A percentile compares a stretch with the other conserved stretches of the same genome.
These are phyloP conservation scores for Penicillium desertorum DNA, from an alignment of 495 filamentous ascomycete genomes.

Conservation along the genomic window DNA sequence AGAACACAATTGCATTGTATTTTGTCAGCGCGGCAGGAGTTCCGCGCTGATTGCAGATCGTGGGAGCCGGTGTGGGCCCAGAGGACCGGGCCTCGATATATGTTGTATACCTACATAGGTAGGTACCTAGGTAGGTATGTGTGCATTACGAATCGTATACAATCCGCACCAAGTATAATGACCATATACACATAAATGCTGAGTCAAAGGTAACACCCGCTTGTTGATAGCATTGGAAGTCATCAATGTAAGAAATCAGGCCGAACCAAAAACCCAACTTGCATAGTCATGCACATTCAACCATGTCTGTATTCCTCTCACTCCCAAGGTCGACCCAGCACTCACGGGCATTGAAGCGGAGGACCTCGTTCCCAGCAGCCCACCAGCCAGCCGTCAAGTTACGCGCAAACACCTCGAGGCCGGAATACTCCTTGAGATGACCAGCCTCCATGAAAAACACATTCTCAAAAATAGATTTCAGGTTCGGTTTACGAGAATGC, in stretches of 20 bases:
- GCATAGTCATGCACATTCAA: background rate
- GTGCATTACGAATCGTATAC: background rate
- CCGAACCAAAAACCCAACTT: background rate
- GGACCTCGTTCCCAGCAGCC: conserved; percentile 82
- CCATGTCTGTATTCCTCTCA: background rate
- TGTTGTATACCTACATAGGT: too few species aligned
- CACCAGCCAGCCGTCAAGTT: conserved; percentile 86
- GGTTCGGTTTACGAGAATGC: conserved; percentile 85
- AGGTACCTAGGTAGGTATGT: too few species aligned
- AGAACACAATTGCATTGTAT: too few species aligned
- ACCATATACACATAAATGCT: background rate
- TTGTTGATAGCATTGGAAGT: background rate
- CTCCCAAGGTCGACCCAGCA: conserved; percentile 55
- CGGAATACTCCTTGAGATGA: conserved; percentile 50
- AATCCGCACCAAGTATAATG: background rate
- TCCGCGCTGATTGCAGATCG: background rate
- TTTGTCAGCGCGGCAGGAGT: background rate
- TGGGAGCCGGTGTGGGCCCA: background rate
- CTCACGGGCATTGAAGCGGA: conserved; percentile 72
- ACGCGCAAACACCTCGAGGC: conserved; percentile 84
- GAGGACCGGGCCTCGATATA: background rate
- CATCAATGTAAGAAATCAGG: background rate
- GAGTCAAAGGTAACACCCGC: background rate
- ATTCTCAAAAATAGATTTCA: conserved; percentile 57
- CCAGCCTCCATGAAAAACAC: conserved; percentile 35